Percentiles rank a stretch among this genome's conserved stretches.
These are phyloP conservation scores for Asterochloris sp. DNA, from an alignment of 139 green algal species.

Conservation along the genomic window DNA sequence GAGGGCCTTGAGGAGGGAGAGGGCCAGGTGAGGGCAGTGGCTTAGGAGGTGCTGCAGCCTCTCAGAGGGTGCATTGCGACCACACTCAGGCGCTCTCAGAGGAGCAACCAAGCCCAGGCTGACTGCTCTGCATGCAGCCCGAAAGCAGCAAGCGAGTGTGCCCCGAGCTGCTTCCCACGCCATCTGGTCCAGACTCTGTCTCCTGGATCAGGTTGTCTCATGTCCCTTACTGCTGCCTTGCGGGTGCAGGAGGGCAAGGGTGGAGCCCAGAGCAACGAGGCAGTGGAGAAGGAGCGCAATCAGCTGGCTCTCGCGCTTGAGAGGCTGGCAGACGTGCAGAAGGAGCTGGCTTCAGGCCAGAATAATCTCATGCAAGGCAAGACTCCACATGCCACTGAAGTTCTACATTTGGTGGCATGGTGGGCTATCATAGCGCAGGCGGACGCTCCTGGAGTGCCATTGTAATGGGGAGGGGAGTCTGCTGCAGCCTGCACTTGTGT, in stretches of 20 bases:
- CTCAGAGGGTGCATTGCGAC: not conserved
- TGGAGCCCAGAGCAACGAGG: not conserved
- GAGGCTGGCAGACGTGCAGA: conserved; percentile 63
- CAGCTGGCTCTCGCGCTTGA: conserved; percentile 59
- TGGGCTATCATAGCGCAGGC: not conserved
- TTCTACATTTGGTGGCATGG: not conserved
- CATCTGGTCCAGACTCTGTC: not conserved
- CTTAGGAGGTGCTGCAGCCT: not conserved
- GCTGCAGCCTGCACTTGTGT: not conserved
- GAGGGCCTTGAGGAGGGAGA: conserved; percentile 20
- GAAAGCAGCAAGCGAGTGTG: not conserved
- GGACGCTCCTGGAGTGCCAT: not conserved
- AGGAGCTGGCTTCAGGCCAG: conserved; percentile 64
- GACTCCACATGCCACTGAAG: not conserved
- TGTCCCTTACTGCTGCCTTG: not conserved
- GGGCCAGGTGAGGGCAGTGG: not conserved
- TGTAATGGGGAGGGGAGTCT: not conserved
- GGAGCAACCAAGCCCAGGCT: not conserved
- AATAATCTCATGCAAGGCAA: conserved; percentile 54
- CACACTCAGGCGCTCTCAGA: too few relatives aligned
- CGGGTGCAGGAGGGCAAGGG: conserved; percentile 14
- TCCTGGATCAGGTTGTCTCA: not conserved
- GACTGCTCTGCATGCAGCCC: not conserved
- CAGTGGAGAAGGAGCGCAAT: conserved; percentile 54
- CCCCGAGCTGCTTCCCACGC: not conserved